A percentile compares a stretch with the other conserved stretches of the same genome.
These are phyloP conservation scores for Podaxis sp. DNA, from an alignment of 768 basidiomycete species.

Conservation along the genomic window DNA sequence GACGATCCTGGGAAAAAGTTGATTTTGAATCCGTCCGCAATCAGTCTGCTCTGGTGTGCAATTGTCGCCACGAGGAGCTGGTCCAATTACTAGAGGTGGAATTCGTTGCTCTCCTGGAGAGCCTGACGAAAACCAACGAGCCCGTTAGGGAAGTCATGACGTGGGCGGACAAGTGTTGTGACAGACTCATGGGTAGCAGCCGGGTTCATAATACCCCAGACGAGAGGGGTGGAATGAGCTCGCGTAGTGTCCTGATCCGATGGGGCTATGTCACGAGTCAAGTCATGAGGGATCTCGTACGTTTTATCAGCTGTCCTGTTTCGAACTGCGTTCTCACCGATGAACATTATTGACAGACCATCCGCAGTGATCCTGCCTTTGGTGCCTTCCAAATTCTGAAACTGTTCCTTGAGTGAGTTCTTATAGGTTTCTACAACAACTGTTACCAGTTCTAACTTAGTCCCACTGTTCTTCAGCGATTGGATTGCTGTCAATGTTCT, in stretches of 20 bases:
- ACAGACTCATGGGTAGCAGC: conserved; percentile 70
- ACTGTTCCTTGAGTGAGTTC: conserved; percentile 80
- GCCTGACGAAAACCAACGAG: conserved; percentile 64
- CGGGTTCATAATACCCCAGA: conserved; percentile 54
- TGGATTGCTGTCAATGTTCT: conserved; percentile 91
- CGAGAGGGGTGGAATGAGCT: conserved; percentile 79
- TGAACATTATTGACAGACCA: conserved; percentile 51
- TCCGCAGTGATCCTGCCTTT: conserved; percentile 88
- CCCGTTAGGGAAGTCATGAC: conserved; percentile 85
- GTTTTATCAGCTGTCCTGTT: conserved; percentile 21
- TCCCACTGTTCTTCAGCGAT: conserved; percentile 45
- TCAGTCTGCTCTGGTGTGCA: conserved; percentile 90
- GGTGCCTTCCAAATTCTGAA: conserved; percentile 92
- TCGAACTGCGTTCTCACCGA: conserved; percentile 8
- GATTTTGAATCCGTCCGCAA: conserved; percentile 91
- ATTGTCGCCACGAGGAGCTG: conserved; percentile 87
- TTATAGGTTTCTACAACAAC: background rate
- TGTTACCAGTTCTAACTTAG: conserved; percentile 4
- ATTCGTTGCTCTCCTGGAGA: conserved; percentile 73
- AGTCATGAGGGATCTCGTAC: conserved; percentile 85
- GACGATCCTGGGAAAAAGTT: conserved; percentile 81
- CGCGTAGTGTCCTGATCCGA: conserved; percentile 80
- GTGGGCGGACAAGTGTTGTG: conserved; percentile 90
- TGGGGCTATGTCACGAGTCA: conserved; percentile 94
- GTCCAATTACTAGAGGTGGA: conserved; percentile 83